These are phyloP conservation scores for Scedosporium aurantiacum DNA, from an alignment of 2,329 filamentous ascomycete species.

Conservation along the genomic window DNA sequence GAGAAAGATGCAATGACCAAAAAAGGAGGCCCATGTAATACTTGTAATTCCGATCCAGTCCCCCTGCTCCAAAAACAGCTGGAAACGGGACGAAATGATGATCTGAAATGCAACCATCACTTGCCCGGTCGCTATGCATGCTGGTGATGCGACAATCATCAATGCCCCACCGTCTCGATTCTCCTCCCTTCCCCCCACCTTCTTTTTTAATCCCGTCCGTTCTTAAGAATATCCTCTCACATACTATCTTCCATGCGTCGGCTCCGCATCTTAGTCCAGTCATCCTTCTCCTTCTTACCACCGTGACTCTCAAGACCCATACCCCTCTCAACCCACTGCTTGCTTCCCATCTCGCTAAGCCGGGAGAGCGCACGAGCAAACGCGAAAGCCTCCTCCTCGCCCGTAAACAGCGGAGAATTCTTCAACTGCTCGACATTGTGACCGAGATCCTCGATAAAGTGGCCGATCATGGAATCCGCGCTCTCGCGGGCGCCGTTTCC, in stretches of 20 bases:
- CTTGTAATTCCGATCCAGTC: background rate
- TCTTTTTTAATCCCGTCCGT: background rate
- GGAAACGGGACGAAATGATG: background rate
- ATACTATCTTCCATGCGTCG: conserved; percentile 59
- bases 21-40: background rate
- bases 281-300: conserved; percentile 53
- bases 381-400: conserved; percentile 92
- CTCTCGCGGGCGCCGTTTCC: conserved; percentile 10
- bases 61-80: background rate
- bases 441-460: conserved; percentile 78
- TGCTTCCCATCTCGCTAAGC: conserved; percentile 84
- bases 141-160: too few species aligned
- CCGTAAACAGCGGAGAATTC: conserved; percentile 75
- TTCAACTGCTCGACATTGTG: conserved; percentile 78
- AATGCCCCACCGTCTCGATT: too few species aligned
- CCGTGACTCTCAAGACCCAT: conserved; percentile 54
- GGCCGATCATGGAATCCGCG: conserved; percentile 54
- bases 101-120: background rate
- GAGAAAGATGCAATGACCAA: background rate
- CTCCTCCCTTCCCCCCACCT: background rate
- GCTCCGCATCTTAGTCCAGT: conserved; percentile 54
- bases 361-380: conserved; percentile 82
- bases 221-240: conserved; percentile 22
- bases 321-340: conserved; percentile 85
- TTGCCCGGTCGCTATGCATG: background rate